Base-by-base conservation (phyloP, 108 stramenopile species). In the Nitzschia sp. region DNA sequence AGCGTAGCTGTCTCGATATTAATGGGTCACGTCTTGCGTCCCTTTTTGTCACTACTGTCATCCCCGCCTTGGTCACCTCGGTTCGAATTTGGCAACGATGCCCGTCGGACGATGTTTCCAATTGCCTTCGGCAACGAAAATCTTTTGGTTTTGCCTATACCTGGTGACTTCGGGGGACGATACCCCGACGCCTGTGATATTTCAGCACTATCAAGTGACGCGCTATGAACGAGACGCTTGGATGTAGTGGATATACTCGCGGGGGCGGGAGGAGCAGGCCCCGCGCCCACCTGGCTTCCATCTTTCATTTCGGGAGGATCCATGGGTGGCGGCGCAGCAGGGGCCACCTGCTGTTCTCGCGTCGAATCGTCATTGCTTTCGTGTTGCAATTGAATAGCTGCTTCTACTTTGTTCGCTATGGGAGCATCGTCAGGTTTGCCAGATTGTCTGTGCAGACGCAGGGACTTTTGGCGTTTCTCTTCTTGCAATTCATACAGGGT, bases 401-500 rank as follows among this genome's bases (percentile, higher is more conserved):
- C n/a, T 11, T 24, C 23, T 54, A 6, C n/a, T 24, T 54, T 54
- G 18, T 6, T 54, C 53, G 53, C 11, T 42, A 11, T 42, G 8
- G 21, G 18, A 24, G 56, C 5, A 5, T 57, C 56, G 8, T 31
- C 31, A 2, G 5, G 6, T 30, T 57, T 31, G 4, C 27, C 21
- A 28, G 5, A 5, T 30, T 57, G 49, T 51, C 49, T 6, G 23
- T 57, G 56, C 21, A 33, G 34, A 53, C 58, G 69, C 15, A 56
- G n/a, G 3, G 59, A 35, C 58, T 49, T 60, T 36, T 64, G 60
- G 15, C 68, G 60, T 46, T 58, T 58, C 17, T 18, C 64, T 31
- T 81, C 65, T 42, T 81, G 65, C 36, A 75, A 46, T 71, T 81
- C 74, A 54, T 81, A 75, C 46, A 75, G 46, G 0, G 79, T 81